These are phyloP conservation scores for Coemansia sp. DNA, from an alignment of 192 early-diverging fungal species.

Conservation along the genomic window DNA sequence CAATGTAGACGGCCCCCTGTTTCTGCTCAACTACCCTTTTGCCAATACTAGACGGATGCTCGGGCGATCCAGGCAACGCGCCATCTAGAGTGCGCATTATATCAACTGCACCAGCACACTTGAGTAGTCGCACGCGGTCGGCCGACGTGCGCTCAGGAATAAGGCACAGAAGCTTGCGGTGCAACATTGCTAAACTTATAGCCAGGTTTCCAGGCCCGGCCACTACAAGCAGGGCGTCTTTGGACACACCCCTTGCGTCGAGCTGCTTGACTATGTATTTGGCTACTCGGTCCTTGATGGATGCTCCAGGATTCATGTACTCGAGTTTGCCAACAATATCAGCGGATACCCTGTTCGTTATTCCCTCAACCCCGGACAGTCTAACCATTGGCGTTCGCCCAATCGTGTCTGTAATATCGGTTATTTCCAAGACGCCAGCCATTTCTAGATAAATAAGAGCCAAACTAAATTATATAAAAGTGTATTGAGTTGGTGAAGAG, in stretches of 20 bases:
- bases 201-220: constrained; percentile 73
- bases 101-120: constrained; percentile 62
- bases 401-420: constrained; percentile 43
- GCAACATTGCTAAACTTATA: constrained; percentile 64
- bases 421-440: constrained; percentile 13
- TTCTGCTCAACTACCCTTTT: constrained; percentile 56
- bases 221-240: constrained; percentile 59
- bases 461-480: no score
- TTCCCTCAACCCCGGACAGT: constrained; percentile 23
- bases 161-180: constrained; percentile 39
- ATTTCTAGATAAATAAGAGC: no score
- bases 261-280: constrained; percentile 45
- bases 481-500: no score
- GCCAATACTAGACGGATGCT: constrained; percentile 65
- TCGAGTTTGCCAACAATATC: constrained; percentile 74
- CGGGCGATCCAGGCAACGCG: constrained; percentile 63
- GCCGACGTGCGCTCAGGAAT: constrained; percentile 72
- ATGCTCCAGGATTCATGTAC: constrained; percentile 69
- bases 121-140: constrained; percentile 67
- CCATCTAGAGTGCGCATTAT: constrained; percentile 72
- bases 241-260: constrained; percentile 9
- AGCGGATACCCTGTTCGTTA: constrained; percentile 25
- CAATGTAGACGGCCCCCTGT: constrained; percentile 58
- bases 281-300: constrained; percentile 76
- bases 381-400: constrained; percentile 65